Evolutionary conservation across 768 basidiomycete genomes (phyloP).

Genomic region (Podaxis mareebaensis): DNA sequence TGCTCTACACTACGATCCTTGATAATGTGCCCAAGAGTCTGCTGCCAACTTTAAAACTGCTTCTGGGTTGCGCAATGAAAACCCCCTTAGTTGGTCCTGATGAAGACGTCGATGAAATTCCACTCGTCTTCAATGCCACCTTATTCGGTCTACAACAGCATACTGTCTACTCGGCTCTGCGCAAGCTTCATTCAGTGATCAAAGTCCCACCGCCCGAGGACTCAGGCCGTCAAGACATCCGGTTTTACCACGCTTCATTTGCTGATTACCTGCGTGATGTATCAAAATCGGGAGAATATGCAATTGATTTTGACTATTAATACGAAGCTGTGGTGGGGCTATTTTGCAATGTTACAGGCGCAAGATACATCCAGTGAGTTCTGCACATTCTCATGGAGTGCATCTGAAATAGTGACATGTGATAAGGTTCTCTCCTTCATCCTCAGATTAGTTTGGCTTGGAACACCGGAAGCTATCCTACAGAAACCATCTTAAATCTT

Average conservation of each 20-base stretch:
- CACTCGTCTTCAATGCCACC: neutral
- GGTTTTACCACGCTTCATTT: slow-evolving; percentile 3
- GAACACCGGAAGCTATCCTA: neutral
- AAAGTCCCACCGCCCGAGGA: neutral
- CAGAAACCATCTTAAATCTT: neutral
- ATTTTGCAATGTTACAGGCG: neutral
- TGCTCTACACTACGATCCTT: neutral
- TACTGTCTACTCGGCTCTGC: neutral
- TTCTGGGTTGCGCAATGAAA: too few species aligned
- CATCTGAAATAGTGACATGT: neutral
- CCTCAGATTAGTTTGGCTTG: neutral
- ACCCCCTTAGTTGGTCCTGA: too few species aligned
- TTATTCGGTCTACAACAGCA: neutral
- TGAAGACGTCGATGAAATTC: neutral
- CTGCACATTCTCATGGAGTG: neutral
- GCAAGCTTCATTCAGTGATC: neutral
- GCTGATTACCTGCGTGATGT: neutral
- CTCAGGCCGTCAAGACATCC: neutral
- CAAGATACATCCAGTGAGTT: neutral
- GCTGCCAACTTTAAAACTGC: neutral
- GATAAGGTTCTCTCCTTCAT: neutral
- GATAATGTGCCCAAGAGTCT: neutral
- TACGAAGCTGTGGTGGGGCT: neutral
- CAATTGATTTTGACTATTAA: neutral
- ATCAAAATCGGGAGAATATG: neutral